These are phyloP conservation scores for Haematococcus sp. DNA, from an alignment of 139 green algal species.

Conservation along the genomic window DNA sequence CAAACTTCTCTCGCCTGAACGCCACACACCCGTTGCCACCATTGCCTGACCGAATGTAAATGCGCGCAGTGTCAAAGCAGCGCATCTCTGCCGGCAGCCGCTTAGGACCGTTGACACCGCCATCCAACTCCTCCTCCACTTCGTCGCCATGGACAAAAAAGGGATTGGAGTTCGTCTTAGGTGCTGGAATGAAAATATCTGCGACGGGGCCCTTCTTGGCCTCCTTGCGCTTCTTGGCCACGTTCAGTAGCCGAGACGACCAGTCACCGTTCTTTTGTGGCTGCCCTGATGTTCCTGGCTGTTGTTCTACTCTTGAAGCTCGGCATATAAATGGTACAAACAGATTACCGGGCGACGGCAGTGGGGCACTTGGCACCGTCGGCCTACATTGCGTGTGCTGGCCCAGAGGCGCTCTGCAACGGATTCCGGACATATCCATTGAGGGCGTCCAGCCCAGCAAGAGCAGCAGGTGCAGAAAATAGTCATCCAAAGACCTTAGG, in stretches of 20 bases:
- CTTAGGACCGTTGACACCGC: conserved; percentile 17
- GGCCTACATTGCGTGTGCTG: neutral
- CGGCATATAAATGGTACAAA: neutral
- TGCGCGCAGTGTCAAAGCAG: conserved; percentile 92
- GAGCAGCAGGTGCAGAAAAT: too few species aligned
- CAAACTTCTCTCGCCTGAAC: conserved; percentile 95
- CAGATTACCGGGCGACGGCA: neutral
- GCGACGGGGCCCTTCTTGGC: neutral
- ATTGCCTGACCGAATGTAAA: conserved; percentile 87
- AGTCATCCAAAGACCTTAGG: too few species aligned
- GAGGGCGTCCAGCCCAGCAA: too few species aligned
- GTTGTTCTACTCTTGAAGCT: conserved; percentile 8
- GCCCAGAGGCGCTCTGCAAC: neutral
- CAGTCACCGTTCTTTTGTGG: conserved; percentile 9
- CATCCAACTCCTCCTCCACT: too few species aligned
- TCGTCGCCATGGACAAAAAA: conserved; percentile 1
- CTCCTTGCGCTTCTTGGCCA: conserved; percentile 21
- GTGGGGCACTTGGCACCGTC: neutral
- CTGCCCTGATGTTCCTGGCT: neutral
- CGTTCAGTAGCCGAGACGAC: conserved; percentile 11
- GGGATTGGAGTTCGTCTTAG: neutral
- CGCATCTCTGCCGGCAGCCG: conserved; percentile 78
- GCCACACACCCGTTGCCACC: conserved; percentile 93
- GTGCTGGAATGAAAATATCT: conserved; percentile 10
- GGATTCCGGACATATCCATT: too few species aligned